A percentile compares a stretch with the other conserved stretches of the same genome.
Conservation (phyloP, 805 yeast species). For the Maudiozyma serrabonitensis region DNA sequence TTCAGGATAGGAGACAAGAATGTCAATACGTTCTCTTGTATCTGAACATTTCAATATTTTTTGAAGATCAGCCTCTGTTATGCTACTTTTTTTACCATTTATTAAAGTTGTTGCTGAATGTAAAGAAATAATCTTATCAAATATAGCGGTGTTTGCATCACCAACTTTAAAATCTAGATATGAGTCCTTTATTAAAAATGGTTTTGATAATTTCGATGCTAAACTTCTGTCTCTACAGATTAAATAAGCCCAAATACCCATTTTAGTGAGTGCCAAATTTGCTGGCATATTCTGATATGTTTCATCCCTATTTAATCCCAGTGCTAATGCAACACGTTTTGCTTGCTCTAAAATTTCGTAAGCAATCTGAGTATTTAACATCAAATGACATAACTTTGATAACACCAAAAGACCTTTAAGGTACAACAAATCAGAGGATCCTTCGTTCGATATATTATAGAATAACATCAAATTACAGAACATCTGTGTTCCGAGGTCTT, state of each 20-base stretch:
- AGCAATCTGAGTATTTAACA: conserved; percentile 32
- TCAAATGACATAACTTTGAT: conserved; percentile 26
- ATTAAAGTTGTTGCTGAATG: neutral
- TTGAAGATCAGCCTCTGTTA: neutral
- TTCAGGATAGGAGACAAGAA: neutral
- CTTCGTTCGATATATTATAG: conserved; percentile 37
- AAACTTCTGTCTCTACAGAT: conserved; percentile 6
- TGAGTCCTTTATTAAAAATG: conserved; percentile 8
- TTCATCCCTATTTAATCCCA: conserved; percentile 47
- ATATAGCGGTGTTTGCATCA: conserved; percentile 5
- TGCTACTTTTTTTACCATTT: neutral
- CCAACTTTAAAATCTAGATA: conserved; percentile 5
- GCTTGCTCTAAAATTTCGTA: conserved; percentile 35
- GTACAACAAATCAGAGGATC: conserved; percentile 40
- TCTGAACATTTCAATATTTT: neutral
- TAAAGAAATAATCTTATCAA: neutral
- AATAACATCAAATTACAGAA: conserved; percentile 36
- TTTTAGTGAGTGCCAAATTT: conserved; percentile 3
- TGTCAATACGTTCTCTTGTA: neutral
- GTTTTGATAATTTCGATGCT: conserved; percentile 7
- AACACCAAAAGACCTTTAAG: conserved; percentile 44
- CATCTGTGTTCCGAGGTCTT: conserved; percentile 15
- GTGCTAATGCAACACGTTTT: conserved; percentile 40
- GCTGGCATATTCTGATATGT: conserved; percentile 25
- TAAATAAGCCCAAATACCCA: conserved; percentile 38